Conservation (phyloP, 371 early-diverging fungal species). For the Circinella minor region DNA sequence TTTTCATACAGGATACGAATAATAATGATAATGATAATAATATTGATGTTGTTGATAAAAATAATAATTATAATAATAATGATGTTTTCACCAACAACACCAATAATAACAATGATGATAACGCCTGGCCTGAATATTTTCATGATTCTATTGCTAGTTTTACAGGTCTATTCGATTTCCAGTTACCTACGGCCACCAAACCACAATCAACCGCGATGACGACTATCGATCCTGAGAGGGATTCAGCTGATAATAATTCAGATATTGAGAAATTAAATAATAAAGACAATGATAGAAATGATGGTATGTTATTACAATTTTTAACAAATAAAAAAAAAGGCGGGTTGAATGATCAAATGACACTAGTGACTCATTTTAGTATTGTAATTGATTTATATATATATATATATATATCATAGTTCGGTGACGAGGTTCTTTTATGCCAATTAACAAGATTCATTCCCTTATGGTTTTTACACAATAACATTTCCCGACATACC, state of each 20-base stretch:
- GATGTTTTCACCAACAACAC: neutral
- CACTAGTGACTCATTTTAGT: no score
- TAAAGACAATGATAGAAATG: no score
- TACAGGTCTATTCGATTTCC: neutral
- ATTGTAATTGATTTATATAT: no score
- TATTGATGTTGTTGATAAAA: no score
- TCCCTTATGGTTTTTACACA: no score
- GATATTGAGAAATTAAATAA: neutral
- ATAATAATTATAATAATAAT: neutral
- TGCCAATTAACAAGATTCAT: no score
- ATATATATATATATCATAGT: no score
- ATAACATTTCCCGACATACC: no score
- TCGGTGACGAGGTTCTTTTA: no score
- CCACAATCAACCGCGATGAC: neutral
- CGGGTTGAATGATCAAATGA: no score
- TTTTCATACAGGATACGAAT: conserved; percentile 11
- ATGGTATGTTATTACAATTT: no score
- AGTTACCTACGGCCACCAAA: neutral
- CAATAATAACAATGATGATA: conserved; percentile 2
- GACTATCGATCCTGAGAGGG: neutral
- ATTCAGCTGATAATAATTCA: neutral
- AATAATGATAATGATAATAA: conserved; percentile 2
- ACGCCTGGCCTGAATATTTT: conserved; percentile 11
- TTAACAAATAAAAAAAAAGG: no score
- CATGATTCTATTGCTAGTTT: conserved; percentile 18